A percentile compares a stretch with the other conserved stretches of the same genome.
These are phyloP conservation scores for Neonothopanus nambi DNA, from an alignment of 1,284 basidiomycete species.

Conservation along the genomic window DNA sequence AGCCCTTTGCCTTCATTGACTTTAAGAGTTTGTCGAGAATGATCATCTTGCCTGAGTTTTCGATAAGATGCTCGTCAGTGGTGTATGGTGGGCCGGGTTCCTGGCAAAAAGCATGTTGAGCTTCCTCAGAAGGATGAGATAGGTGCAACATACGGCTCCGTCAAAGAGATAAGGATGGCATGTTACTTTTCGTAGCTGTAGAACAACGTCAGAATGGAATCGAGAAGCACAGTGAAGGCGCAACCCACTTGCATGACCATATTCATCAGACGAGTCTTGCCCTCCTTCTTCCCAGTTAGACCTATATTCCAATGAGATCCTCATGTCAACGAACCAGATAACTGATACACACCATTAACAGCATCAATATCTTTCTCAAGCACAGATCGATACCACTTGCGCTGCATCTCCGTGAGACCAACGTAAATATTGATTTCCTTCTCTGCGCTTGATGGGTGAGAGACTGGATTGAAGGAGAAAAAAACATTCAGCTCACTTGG, in stretches of 20 bases:
- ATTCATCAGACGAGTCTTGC: slow-evolving; percentile 96
- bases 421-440: slow-evolving; percentile 99
- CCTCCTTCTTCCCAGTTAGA: slow-evolving; percentile 95
- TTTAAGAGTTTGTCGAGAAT: slow-evolving; percentile 93
- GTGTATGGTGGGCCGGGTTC: slow-evolving; percentile 99
- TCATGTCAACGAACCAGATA: too few species aligned
- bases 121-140: not conserved
- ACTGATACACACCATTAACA: slow-evolving; percentile 72
- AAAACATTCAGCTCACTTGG: slow-evolving; percentile 64
- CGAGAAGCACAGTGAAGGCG: not conserved
- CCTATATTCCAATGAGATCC: too few species aligned
- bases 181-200: slow-evolving; percentile 75
- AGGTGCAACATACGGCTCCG: slow-evolving; percentile 60
- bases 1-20: slow-evolving; percentile 91
- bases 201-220: not conserved
- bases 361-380: slow-evolving; percentile 99
- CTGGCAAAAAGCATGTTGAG: not conserved
- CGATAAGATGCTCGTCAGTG: slow-evolving; percentile 94
- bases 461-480: not conserved
- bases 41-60: slow-evolving; percentile 97
- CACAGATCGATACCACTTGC: slow-evolving; percentile 96
- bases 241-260: slow-evolving; percentile 94
- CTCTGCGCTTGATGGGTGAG: slow-evolving; percentile 49
- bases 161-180: slow-evolving; percentile 88
- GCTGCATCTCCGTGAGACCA: slow-evolving; percentile 96